phyloP scores from a whole-genome alignment of 2,329 filamentous ascomycete genomes.

The Taxawa tesnikishii region DNA sequence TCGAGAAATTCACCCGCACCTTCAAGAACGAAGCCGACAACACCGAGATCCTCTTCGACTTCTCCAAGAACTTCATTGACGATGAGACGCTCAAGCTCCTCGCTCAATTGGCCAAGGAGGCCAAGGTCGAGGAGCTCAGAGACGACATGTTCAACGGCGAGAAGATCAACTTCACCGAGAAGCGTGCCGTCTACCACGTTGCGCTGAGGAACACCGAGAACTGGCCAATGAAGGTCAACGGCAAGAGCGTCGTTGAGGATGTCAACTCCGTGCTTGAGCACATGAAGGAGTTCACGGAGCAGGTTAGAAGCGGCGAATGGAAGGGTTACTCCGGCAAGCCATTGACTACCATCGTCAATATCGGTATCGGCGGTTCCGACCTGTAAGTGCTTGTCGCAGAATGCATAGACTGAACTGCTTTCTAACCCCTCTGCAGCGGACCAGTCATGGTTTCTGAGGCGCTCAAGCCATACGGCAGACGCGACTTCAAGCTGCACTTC shows the following conservation, averaged over 20 bases:
- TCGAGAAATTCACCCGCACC: constrained; percentile 77
- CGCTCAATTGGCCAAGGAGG: constrained; percentile 82
- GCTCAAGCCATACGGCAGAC: constrained; percentile 84
- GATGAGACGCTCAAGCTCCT: constrained; percentile 83
- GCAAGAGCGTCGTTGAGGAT: constrained; percentile 84
- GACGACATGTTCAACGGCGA: constrained; percentile 97
- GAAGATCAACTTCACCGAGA: constrained; percentile 98
- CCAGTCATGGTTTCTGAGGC: constrained; percentile 99
- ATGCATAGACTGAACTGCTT: neutral
- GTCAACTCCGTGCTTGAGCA: constrained; percentile 87
- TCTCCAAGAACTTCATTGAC: constrained; percentile 96
- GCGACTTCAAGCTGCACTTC: constrained; percentile 83
- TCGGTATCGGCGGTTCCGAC: constrained; percentile 96
- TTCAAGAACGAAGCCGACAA: constrained; percentile 69
- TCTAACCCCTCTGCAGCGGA: constrained; percentile 45
- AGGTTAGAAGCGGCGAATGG: constrained; percentile 89
- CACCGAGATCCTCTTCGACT: constrained; percentile 90
- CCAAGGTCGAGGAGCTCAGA: constrained; percentile 80
- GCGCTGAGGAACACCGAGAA: constrained; percentile 84
- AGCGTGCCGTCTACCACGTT: constrained; percentile 89
- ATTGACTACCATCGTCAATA: constrained; percentile 91
- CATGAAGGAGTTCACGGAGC: constrained; percentile 97
- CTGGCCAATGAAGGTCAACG: constrained; percentile 72
- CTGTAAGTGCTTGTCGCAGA: constrained; percentile 52
- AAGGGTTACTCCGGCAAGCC: constrained; percentile 96